Percentiles rank a stretch among this genome's conserved stretches.
phyloP scores from a whole-genome alignment of 2,329 filamentous ascomycete genomes.

The Herpotrichia juniperi region DNA sequence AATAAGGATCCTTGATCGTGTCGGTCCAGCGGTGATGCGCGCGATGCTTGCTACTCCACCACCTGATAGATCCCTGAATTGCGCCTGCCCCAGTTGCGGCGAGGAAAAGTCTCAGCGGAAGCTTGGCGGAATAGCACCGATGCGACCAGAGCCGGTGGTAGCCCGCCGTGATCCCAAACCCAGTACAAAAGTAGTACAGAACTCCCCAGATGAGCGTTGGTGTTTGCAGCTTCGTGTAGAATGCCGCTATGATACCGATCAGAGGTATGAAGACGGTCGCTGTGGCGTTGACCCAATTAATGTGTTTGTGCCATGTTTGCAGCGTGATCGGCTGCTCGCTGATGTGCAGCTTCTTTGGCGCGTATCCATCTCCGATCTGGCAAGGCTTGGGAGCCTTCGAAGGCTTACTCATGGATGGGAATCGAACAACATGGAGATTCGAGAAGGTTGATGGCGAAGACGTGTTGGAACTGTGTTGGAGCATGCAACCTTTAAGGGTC shows the following conservation, averaged over 20 bases:
- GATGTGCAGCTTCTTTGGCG: neutral
- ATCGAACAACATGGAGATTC: too few species aligned
- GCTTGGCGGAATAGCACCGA: constrained; percentile 50
- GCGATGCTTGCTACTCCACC: constrained; percentile 57
- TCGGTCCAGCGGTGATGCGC: constrained; percentile 59
- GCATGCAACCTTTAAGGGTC: too few species aligned
- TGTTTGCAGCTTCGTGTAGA: constrained; percentile 74
- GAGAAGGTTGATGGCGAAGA: too few species aligned
- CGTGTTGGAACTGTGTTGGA: too few species aligned
- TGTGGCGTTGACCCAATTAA: constrained; percentile 86
- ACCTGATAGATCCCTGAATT: constrained; percentile 55
- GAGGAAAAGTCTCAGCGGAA: constrained; percentile 53
- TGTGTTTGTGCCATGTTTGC: constrained; percentile 82
- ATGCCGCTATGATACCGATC: constrained; percentile 71
- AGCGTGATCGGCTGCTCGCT: constrained; percentile 66
- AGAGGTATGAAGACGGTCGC: constrained; percentile 78
- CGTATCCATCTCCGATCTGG: too few species aligned
- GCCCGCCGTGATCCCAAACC: constrained; percentile 60
- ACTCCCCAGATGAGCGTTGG: constrained; percentile 75
- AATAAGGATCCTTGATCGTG: constrained; percentile 57
- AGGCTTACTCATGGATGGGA: too few species aligned
- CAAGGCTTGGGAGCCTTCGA: too few species aligned
- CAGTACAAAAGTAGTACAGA: constrained; percentile 79
- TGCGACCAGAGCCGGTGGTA: constrained; percentile 75
- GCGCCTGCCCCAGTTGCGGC: constrained; percentile 54